These are phyloP conservation scores for Bathelium albidoporum DNA, from an alignment of 495 filamentous ascomycete genomes.

Conservation along the genomic window DNA sequence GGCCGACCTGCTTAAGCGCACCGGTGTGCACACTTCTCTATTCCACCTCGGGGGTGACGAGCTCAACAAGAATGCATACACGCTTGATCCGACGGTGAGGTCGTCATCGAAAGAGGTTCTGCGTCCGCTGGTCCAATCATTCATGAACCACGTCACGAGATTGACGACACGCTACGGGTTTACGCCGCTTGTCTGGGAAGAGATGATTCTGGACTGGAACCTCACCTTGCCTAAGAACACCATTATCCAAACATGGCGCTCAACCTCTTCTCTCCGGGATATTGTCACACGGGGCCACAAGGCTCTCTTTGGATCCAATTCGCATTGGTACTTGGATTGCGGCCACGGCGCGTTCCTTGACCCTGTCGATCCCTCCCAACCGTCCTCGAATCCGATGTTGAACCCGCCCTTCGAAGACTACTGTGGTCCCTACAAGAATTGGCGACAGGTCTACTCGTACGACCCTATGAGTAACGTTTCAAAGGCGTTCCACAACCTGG, in stretches of 20 bases:
- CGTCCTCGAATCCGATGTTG: conserved; percentile 1
- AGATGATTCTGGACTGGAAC: conserved; percentile 68
- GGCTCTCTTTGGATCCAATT: conserved; percentile 62
- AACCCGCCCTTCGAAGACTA: conserved; percentile 67
- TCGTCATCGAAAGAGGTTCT: conserved; percentile 52
- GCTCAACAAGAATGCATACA: conserved; percentile 63
- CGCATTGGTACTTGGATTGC: conserved; percentile 69
- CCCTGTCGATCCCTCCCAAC: conserved; percentile 26
- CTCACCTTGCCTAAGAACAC: conserved; percentile 51
- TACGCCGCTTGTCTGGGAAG: conserved; percentile 70
- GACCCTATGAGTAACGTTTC: conserved; percentile 58
- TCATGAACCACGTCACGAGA: conserved; percentile 53
- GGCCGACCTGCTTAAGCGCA: conserved; percentile 57
- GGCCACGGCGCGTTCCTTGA: conserved; percentile 68
- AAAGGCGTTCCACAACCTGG: conserved; percentile 43
- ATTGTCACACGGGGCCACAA: conserved; percentile 51
- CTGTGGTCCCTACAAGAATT: conserved; percentile 62
- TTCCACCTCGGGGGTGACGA: conserved; percentile 82
- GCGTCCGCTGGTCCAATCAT: conserved; percentile 59
- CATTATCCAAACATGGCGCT: conserved; percentile 66
- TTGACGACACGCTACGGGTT: conserved; percentile 48
- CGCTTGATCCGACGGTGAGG: conserved; percentile 54
- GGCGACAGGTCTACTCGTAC: conserved; percentile 66
- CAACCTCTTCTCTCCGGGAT: conserved; percentile 42
- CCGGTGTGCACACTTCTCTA: conserved; percentile 53